A percentile compares a stretch with the other conserved stretches of the same genome.
phyloP scores from a whole-genome alignment of 2,329 filamentous ascomycete genomes.

The Venturia pyrina region DNA sequence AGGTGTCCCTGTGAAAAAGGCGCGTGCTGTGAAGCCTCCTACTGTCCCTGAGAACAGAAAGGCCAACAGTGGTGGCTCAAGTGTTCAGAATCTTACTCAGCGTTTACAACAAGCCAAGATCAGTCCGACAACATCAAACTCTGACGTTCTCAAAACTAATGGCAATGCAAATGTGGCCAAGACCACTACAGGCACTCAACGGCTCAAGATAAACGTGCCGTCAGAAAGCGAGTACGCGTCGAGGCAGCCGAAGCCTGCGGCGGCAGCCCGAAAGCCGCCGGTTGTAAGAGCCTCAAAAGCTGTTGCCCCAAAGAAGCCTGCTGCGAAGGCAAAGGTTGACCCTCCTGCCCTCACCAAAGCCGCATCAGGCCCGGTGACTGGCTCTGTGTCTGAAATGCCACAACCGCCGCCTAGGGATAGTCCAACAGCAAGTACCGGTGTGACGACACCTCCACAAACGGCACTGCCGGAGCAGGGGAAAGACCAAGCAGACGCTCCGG shows the following conservation, averaged over 20 bases:
- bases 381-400: background rate
- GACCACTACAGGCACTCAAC: constrained; percentile 43
- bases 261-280: constrained; percentile 27
- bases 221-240: constrained; percentile 49
- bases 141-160: constrained; percentile 1
- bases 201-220: constrained; percentile 49
- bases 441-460: background rate
- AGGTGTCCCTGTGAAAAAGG: constrained; percentile 11
- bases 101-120: constrained; percentile 2
- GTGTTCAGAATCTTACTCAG: background rate
- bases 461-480: background rate
- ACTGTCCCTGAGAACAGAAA: background rate
- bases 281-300: constrained; percentile 23
- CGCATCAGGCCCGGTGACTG: background rate
- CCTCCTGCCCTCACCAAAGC: background rate
- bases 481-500: background rate
- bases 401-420: background rate
- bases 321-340: constrained; percentile 8
- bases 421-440: background rate
- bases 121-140: background rate
- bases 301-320: constrained; percentile 14
- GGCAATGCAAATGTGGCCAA: background rate
- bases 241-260: constrained; percentile 30
- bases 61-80: background rate
- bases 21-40: background rate